A percentile compares a stretch with the other conserved stretches of the same genome.
phyloP scores from a whole-genome alignment of 768 basidiomycete species.

The Trametes sanguinea region DNA sequence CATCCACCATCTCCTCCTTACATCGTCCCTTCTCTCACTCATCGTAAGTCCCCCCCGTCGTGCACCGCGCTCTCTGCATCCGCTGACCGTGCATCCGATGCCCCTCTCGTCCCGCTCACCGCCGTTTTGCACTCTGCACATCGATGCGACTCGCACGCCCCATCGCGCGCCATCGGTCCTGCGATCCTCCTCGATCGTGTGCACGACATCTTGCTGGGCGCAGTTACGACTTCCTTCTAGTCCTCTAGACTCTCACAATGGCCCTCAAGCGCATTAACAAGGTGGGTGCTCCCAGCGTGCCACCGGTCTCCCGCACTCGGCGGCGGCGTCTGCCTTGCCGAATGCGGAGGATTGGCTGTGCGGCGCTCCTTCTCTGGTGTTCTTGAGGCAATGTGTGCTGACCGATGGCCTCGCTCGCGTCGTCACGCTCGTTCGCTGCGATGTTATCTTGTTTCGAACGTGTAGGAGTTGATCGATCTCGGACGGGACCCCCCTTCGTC shows the following conservation, averaged over 20 bases:
- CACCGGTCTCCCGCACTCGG: background rate
- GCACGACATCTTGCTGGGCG: background rate
- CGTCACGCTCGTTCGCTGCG: background rate
- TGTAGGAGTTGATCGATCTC: conserved; percentile 97
- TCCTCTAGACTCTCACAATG: conserved; percentile 49
- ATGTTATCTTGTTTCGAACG: background rate
- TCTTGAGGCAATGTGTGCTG: background rate
- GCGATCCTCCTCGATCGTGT: conserved; percentile 41
- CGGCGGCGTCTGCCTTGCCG: conserved; percentile 9
- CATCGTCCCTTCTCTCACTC: conserved; percentile 32
- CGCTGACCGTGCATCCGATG: background rate
- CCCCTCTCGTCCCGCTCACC: background rate
- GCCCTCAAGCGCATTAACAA: conserved; percentile 99
- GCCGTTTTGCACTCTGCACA: conserved; percentile 2
- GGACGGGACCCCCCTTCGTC: conserved; percentile 99
- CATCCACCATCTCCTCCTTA: conserved; percentile 32
- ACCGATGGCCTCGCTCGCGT: conserved; percentile 1
- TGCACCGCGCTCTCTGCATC: background rate
- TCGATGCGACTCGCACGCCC: conserved; percentile 9
- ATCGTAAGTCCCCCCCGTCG: conserved; percentile 7
- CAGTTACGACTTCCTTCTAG: conserved; percentile 25
- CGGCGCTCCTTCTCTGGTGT: conserved; percentile 4
- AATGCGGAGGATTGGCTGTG: conserved; percentile 12
- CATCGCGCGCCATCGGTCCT: conserved; percentile 35
- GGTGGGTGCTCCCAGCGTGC: conserved; percentile 47